These are phyloP conservation scores for Turnera subulata DNA, from an alignment of 345 rosid genomes.

Conservation along the genomic window DNA sequence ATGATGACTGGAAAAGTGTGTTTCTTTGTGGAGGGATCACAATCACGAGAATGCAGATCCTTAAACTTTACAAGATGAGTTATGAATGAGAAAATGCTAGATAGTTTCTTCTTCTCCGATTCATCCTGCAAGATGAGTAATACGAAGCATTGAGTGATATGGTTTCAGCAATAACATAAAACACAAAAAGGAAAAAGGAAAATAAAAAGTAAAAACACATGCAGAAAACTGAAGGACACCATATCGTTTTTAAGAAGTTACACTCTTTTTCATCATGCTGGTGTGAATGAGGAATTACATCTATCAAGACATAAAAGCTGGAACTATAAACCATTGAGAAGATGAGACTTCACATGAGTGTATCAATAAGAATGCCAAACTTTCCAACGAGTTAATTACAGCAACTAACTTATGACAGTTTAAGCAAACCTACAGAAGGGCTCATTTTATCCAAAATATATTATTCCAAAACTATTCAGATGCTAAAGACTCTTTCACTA, in stretches of 20 bases:
- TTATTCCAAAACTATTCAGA: neutral
- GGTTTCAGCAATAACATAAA: too few relatives aligned
- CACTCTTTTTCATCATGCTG: neutral
- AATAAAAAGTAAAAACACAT: too few relatives aligned
- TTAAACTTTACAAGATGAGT: slow-evolving; percentile 81
- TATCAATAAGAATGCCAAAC: neutral
- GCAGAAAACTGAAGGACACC: too few relatives aligned
- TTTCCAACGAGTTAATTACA: neutral
- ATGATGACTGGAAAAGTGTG: slow-evolving; percentile 57
- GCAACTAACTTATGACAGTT: neutral
- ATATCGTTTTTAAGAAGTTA: too few relatives aligned
- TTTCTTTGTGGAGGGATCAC: slow-evolving; percentile 46
- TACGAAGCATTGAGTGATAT: too few relatives aligned
- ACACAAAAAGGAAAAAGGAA: too few relatives aligned
- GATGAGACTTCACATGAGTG: neutral
- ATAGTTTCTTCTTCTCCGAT: slow-evolving; percentile 36
- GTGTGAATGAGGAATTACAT: neutral
- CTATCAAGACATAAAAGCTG: neutral
- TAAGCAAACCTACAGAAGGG: too few relatives aligned
- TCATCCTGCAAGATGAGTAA: slow-evolving; percentile 46
- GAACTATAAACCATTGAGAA: neutral
- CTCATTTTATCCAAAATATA: too few relatives aligned
- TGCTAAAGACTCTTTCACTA: neutral
- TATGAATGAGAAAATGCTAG: slow-evolving; percentile 48
- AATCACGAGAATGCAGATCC: slow-evolving; percentile 51